Conservation (phyloP, 2,329 filamentous ascomycete species). For the Paraphaeosphaeria sporulosa region DNA sequence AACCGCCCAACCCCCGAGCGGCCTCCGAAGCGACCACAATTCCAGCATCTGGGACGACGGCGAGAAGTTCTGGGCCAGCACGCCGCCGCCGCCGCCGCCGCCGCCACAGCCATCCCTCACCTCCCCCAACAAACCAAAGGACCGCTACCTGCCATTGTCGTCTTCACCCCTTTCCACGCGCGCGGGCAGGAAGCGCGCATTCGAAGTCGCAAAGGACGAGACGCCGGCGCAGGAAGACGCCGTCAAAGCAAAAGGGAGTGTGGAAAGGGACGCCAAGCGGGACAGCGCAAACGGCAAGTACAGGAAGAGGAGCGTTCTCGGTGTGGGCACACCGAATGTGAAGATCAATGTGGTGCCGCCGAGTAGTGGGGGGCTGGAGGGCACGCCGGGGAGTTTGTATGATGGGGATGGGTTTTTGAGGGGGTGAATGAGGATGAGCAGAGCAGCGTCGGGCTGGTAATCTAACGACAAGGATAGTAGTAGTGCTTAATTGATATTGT, state of each 20-base stretch:
- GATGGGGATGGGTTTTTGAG: slow-evolving; percentile 43
- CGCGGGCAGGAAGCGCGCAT: slow-evolving; percentile 24
- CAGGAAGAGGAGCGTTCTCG: slow-evolving; percentile 30
- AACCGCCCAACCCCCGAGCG: too few relatives aligned
- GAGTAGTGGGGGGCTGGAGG: slow-evolving; percentile 17
- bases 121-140: slow-evolving; percentile 25
- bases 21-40: slow-evolving; percentile 19
- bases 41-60: slow-evolving; percentile 44
- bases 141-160: slow-evolving; percentile 21
- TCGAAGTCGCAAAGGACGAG: slow-evolving; percentile 33
- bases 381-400: slow-evolving; percentile 44
- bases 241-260: not conserved
- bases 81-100: slow-evolving; percentile 19
- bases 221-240: slow-evolving; percentile 13
- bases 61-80: slow-evolving; percentile 39
- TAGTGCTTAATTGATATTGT: slow-evolving; percentile 4
- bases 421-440: not conserved
- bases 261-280: not conserved
- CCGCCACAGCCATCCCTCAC: slow-evolving; percentile 18
- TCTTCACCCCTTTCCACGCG: slow-evolving; percentile 21
- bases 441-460: too few relatives aligned
- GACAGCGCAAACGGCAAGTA: slow-evolving; percentile 3
- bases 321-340: slow-evolving; percentile 34
- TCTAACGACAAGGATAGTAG: not conserved
- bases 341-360: slow-evolving; percentile 32